Base-by-base conservation (phyloP, 2,329 filamentous ascomycete genomes). In the Xylariaceae sp. region DNA sequence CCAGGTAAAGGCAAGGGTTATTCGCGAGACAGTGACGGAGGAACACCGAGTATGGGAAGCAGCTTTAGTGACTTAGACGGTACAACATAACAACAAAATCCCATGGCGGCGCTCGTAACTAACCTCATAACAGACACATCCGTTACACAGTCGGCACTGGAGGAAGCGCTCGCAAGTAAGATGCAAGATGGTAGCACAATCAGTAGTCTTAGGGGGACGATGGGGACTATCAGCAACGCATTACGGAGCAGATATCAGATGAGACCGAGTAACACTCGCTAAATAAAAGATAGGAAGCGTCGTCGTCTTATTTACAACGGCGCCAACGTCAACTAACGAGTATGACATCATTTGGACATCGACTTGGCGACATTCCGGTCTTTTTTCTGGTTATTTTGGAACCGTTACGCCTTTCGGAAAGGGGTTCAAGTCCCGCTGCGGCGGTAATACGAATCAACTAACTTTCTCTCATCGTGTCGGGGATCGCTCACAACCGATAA, bases 21-120 rank as follows among this genome's bases (percentile, higher is more conserved):
- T 51, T 82, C 81, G 1, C 78, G 80, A 10, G 85, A 88, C 10
- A 90, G 87, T 68, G 88, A 91, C 63, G 87, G 87, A 30, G 23
- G 23, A 11, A 88, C 86, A 11, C 88, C 87, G 1, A 91, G 88
- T 67, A 91, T 92, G 85, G 88, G 89, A 1, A 93, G 89, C 72
- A 92, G 89, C 67, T 94, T 91, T 68, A 93, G 89, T 73, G 90
- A 94, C 75, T 80, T 95, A 49, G 90, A 93, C 71, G 89, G 88
- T 84, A 77, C 61, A 72, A 66, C 23, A 58, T 13, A 51, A 13
- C n/a, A 13, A 23, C 7, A 48, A 49, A 9, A 10, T n/a, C 60
- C 51, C 48, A 11, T 34, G 30, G 15, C 66, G 58, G 30, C 42
- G 15, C 23, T 34, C 23, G n/a, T 11, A 58, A 58, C 55, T 66